A percentile compares a stretch with the other conserved stretches of the same genome.
phyloP scores from a whole-genome alignment of 1,284 basidiomycete genomes.

The Ustilago vetiveriae region DNA sequence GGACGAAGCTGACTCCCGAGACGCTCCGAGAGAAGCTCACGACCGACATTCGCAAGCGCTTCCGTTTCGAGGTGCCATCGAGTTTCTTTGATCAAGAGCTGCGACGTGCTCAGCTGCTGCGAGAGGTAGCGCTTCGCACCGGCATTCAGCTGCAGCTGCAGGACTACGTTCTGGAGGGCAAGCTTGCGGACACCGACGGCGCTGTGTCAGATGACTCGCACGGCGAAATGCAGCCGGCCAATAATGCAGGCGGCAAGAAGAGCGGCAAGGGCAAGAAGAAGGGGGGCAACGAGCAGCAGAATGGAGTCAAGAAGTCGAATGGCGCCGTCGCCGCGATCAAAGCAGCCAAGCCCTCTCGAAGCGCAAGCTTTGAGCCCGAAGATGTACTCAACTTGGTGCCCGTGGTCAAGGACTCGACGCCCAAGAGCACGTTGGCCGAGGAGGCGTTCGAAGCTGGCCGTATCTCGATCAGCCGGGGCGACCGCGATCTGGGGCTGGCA shows the following conservation, averaged over 20 bases:
- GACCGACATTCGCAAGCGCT: constrained; percentile 69
- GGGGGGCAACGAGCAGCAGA: constrained; percentile 34
- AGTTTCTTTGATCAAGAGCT: constrained; percentile 66
- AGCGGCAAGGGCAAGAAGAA: constrained; percentile 47
- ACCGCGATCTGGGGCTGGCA: constrained; percentile 70
- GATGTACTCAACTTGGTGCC: constrained; percentile 72
- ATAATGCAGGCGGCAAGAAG: constrained; percentile 29
- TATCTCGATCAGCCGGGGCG: constrained; percentile 70
- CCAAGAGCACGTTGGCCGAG: constrained; percentile 70
- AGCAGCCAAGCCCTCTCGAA: constrained; percentile 47
- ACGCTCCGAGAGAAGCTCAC: constrained; percentile 68
- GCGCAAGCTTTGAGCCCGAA: constrained; percentile 70
- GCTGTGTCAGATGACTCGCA: constrained; percentile 43
- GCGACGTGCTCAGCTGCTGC: constrained; percentile 69
- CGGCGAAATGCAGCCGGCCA: constrained; percentile 65
- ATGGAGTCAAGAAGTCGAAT: constrained; percentile 41
- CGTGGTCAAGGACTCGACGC: constrained; percentile 71
- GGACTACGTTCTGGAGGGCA: constrained; percentile 69
- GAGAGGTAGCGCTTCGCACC: constrained; percentile 70
- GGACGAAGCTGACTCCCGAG: constrained; percentile 70
- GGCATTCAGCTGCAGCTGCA: constrained; percentile 72
- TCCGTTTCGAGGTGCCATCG: constrained; percentile 70
- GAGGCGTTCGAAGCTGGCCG: constrained; percentile 72
- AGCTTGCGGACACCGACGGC: constrained; percentile 21
- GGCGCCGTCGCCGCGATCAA: constrained; percentile 8